Base-by-base conservation (phyloP, 257 asterid species). In the Solanum clarkiae region DNA sequence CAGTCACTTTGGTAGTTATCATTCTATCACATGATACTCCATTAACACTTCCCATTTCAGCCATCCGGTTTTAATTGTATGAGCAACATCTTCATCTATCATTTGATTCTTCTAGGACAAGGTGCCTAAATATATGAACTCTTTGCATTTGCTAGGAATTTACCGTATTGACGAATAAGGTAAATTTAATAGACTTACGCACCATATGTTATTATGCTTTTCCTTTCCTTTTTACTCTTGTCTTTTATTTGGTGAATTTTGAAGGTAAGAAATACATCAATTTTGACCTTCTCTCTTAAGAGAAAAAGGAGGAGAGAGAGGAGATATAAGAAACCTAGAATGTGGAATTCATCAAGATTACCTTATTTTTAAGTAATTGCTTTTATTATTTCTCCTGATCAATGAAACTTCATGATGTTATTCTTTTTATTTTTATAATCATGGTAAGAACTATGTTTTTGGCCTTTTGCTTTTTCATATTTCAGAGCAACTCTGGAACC, bases 401-500 rank as follows among this genome's bases (percentile, higher is more conserved):
- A 51, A 77, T 77, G 63, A 51, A 77, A 32, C 82, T 77, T 77
- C 63, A 53, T 77, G 63, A 77, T 77, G n/a, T 51, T 77, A 36
- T 36, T 77, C 10, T 53, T 77, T 53, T 51, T 54, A 51, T 24
- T 77, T 77, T 49, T 18, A 53, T 51, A 51, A 15, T 51, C 82
- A 51, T 14, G 80, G 17, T 20, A 44, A 71, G 36, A 36, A 69
- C 45, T 47, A 47, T 47, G 40, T 51, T 77, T 51, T 71, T 77
- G 63, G 42, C 22, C 82, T 51, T 77, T 24, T 3, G 11, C 60
- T 32, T 51, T 77, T 77, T 71, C 36, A 71, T 71, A 56, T 86
- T 88, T 77, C 86, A 96, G 99, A 96, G 99, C 91, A 95, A 94
- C 88, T 96, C 99, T 70, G 98, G 99, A 88, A 94, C 95, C 90